phyloP scores from a whole-genome alignment of 441 rosid genomes.

The Capsella rubella region DNA sequence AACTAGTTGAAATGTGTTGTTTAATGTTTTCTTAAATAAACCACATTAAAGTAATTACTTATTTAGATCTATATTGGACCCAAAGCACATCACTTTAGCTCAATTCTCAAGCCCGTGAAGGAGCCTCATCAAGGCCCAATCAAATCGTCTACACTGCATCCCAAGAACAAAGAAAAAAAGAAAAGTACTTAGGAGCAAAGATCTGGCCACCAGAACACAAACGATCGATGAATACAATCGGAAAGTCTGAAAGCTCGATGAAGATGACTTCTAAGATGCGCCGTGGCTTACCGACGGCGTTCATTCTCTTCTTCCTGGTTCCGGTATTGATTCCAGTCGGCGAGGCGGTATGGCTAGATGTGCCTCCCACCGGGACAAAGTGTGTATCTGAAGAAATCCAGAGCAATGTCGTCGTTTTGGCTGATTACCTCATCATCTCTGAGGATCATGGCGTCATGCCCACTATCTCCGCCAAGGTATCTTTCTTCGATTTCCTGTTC shows the following conservation, averaged over 20 bases:
- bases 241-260: conserved; percentile 24
- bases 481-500: background rate
- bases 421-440: conserved; percentile 77
- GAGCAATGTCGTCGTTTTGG: conserved; percentile 81
- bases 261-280: conserved; percentile 21
- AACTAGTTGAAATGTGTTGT: background rate
- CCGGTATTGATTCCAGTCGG: conserved; percentile 31
- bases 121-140: conserved; percentile 13
- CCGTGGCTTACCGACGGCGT: background rate
- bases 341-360: conserved; percentile 73
- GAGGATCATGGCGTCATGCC: conserved; percentile 63
- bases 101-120: conserved; percentile 8
- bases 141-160: background rate
- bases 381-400: conserved; percentile 94
- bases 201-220: conserved; percentile 18
- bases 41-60: too few species aligned
- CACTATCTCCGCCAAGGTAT: conserved; percentile 77
- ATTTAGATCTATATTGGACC: background rate
- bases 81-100: background rate
- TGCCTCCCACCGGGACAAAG: conserved; percentile 78
- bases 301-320: conserved; percentile 15
- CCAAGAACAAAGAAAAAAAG: background rate
- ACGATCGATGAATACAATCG: conserved; percentile 24
- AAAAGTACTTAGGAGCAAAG: conserved; percentile 9
- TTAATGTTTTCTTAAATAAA: background rate